Percentiles rank a stretch among this genome's conserved stretches.
phyloP scores from a whole-genome alignment of 1,139 yeast species.

The Blastobotrys niveus region DNA sequence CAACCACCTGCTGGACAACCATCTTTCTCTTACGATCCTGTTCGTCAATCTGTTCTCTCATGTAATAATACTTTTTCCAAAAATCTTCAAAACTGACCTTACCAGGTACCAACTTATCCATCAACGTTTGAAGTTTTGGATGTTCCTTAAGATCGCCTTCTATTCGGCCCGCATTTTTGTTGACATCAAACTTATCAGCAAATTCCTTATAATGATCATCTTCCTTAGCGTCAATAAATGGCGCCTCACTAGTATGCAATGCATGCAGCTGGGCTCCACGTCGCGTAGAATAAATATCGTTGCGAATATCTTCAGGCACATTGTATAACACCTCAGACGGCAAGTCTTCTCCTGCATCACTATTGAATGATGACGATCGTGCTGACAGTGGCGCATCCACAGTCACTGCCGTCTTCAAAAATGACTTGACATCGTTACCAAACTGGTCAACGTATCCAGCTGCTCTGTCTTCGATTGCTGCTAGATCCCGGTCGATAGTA shows the following conservation, averaged over 20 bases:
- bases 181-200: slow-evolving; percentile 40
- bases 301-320: slow-evolving; percentile 37
- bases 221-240: slow-evolving; percentile 36
- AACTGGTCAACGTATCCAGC: slow-evolving; percentile 52
- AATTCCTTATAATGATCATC: slow-evolving; percentile 37
- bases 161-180: slow-evolving; percentile 49
- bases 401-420: slow-evolving; percentile 49
- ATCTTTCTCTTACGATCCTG: slow-evolving; percentile 65
- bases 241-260: slow-evolving; percentile 43
- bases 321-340: slow-evolving; percentile 40
- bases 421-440: slow-evolving; percentile 42
- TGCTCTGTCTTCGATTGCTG: slow-evolving; percentile 59
- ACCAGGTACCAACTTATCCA: slow-evolving; percentile 65
- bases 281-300: slow-evolving; percentile 44
- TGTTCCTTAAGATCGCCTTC: slow-evolving; percentile 45
- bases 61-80: slow-evolving; percentile 69
- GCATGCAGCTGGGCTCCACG: slow-evolving; percentile 55
- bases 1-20: slow-evolving; percentile 45
- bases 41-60: slow-evolving; percentile 49
- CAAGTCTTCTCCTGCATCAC: slow-evolving; percentile 34
- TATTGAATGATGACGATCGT: slow-evolving; percentile 20
- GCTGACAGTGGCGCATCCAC: slow-evolving; percentile 40
- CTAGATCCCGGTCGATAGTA: slow-evolving; percentile 60
- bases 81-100: slow-evolving; percentile 54
- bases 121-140: slow-evolving; percentile 50